phyloP scores from a whole-genome alignment of 2,329 filamentous ascomycete genomes.

The Aspergillus udagawae region DNA sequence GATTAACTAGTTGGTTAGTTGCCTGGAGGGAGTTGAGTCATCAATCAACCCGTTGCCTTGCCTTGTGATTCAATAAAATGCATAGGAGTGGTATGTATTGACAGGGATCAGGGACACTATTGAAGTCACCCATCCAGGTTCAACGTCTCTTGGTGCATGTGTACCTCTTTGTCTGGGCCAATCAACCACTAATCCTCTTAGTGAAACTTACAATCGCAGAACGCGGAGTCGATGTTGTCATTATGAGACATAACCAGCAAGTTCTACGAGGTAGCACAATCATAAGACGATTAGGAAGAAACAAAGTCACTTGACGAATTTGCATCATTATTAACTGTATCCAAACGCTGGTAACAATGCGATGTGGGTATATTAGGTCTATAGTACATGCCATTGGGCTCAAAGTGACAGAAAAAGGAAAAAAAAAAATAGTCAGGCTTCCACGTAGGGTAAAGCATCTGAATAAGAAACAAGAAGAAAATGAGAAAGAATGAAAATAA shows the following conservation, averaged over 20 bases:
- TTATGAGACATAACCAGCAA: slow-evolving; percentile 1
- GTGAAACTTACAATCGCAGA: background rate
- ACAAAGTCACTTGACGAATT: background rate
- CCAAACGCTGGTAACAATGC: slow-evolving; percentile 13
- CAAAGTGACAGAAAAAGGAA: slow-evolving; percentile 9
- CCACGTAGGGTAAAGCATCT: slow-evolving; percentile 6
- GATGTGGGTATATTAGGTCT: slow-evolving; percentile 38
- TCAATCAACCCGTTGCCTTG: background rate
- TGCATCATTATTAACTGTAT: slow-evolving; percentile 1
- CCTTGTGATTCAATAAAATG: slow-evolving; percentile 1
- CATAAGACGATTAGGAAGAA: background rate
- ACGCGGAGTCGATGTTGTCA: slow-evolving; percentile 1
- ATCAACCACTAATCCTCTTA: background rate
- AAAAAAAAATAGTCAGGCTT: slow-evolving; percentile 3
- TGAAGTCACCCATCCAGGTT: background rate
- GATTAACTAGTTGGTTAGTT: too few species aligned
- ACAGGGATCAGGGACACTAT: slow-evolving; percentile 5
- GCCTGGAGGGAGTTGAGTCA: background rate
- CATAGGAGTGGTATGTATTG: background rate
- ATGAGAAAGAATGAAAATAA: slow-evolving; percentile 12
- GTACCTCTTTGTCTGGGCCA: background rate
- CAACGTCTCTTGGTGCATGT: background rate
- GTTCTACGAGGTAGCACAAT: background rate
- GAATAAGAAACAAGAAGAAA: slow-evolving; percentile 9
- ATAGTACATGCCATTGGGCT: slow-evolving; percentile 32